These are phyloP conservation scores for Pseudozyma thailandica DNA, from an alignment of 1,284 basidiomycete genomes.

Conservation along the genomic window DNA sequence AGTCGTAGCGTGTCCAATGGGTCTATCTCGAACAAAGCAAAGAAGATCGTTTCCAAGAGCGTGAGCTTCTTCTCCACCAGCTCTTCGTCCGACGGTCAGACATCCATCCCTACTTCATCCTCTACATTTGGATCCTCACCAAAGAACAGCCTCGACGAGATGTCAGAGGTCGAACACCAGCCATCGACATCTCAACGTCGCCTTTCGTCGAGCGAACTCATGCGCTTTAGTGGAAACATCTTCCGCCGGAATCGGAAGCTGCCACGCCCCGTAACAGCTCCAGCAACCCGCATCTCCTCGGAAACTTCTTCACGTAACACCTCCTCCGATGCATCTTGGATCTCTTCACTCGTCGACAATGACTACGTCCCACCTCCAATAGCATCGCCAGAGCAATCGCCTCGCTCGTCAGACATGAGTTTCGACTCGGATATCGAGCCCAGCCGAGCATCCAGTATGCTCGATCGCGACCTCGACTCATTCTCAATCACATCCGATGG, in stretches of 20 bases:
- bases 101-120: background rate
- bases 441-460: constrained; percentile 27
- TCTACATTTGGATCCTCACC: background rate
- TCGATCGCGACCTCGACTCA: constrained; percentile 9
- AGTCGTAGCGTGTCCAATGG: background rate
- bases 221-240: background rate
- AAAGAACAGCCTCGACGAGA: background rate
- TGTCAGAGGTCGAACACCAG: background rate
- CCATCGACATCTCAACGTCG: background rate
- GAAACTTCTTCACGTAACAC: background rate
- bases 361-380: no score
- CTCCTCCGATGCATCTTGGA: constrained; percentile 1
- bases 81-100: constrained; percentile 3
- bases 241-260: background rate
- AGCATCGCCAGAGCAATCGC: background rate
- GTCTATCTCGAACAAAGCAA: constrained; percentile 15
- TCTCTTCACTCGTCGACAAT: constrained; percentile 22
- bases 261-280: background rate
- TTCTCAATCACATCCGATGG: background rate
- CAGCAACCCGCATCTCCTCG: background rate
- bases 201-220: background rate
- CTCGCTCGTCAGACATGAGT: background rate
- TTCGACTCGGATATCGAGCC: constrained; percentile 13
- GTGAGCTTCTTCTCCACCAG: constrained; percentile 15
- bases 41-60: constrained; percentile 15